Base-by-base conservation (phyloP, 495 filamentous ascomycete genomes). In the Hyphodiscus hymeniophilus region DNA sequence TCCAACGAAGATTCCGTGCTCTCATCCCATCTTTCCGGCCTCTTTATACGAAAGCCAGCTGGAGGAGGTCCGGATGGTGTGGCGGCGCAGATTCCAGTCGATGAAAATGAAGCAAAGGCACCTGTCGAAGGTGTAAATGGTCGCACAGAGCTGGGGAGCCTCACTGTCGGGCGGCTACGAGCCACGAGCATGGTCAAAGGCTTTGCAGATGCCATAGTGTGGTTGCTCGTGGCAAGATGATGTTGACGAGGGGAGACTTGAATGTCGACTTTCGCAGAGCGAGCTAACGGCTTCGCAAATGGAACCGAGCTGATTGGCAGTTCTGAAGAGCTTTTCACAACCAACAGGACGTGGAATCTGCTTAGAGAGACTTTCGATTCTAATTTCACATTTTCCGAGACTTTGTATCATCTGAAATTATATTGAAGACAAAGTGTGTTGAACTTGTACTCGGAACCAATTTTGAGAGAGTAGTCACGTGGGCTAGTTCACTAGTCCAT, bases 1-100 rank as follows among this genome's bases (percentile, higher is more conserved):
- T 94, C 85, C 35, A 92, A 63, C 4, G 81, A 75, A 35, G 75
- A 77, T 61, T 92, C 85, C 32, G 75, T 66, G 47, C 77, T 69
- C 54, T 87, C 70, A 43, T 91, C 78, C 80, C 85, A 94, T 61
- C 75, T 66, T 62, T 76, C 75, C 31, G 75, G 77, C 38, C 68
- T 70, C 45, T 80, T 73, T 43, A 89, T 64, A 50, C 89, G 83
- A 76, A 92, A 94, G 52, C 78, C 78, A 55, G 81, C 66, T 23
- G 82, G 81, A 57, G 87, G 87, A 54, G 84, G 81, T 30, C 89
- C 89, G 42, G 73, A 67, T 45, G 87, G 85, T 7, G 81, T 87
- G 50, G 87, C 89, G 63, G 77, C 79, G 51, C 81, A 76, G 72
- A 84, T 77, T 63, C 72, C 64, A 66, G 75, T 75, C 63, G 74